Percentiles rank a stretch among this genome's conserved stretches.
These are phyloP conservation scores for Priceomyces medius DNA, from an alignment of 805 yeast species.

Conservation along the genomic window DNA sequence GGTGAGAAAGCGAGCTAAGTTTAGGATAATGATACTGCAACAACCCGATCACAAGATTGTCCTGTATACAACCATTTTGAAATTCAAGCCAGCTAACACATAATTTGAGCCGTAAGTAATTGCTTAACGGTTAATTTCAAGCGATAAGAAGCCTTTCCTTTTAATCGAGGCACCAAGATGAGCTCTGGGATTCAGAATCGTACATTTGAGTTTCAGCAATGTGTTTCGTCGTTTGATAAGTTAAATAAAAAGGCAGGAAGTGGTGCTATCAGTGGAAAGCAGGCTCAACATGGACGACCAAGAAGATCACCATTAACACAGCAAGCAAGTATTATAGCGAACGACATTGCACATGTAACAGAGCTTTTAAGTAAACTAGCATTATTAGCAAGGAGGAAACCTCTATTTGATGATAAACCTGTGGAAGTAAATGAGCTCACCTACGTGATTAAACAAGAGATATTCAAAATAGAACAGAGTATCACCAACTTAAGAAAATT, in stretches of 20 bases:
- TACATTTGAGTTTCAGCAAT: conserved; percentile 89
- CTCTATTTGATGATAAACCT: conserved; percentile 90
- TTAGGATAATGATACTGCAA: no score
- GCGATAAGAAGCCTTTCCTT: neutral
- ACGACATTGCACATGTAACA: conserved; percentile 84
- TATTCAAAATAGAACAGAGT: conserved; percentile 73
- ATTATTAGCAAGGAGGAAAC: conserved; percentile 80
- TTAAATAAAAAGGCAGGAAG: conserved; percentile 45
- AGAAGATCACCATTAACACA: conserved; percentile 42
- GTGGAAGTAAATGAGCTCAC: conserved; percentile 92
- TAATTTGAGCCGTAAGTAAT: neutral
- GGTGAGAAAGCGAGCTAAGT: no score
- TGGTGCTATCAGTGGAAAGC: conserved; percentile 20
- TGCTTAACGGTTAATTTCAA: neutral
- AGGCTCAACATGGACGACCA: conserved; percentile 20
- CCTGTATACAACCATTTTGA: neutral
- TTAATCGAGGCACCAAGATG: conserved; percentile 9
- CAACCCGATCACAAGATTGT: neutral
- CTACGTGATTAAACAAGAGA: conserved; percentile 80
- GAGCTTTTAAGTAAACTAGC: conserved; percentile 79
- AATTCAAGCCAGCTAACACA: conserved; percentile 6
- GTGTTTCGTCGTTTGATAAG: conserved; percentile 74
- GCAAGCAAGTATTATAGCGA: conserved; percentile 81
- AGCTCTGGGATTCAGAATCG: conserved; percentile 62
- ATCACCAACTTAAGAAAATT: conserved; percentile 60